These are phyloP conservation scores for Sutorius eximius DNA, from an alignment of 1,284 basidiomycete genomes.

Conservation along the genomic window DNA sequence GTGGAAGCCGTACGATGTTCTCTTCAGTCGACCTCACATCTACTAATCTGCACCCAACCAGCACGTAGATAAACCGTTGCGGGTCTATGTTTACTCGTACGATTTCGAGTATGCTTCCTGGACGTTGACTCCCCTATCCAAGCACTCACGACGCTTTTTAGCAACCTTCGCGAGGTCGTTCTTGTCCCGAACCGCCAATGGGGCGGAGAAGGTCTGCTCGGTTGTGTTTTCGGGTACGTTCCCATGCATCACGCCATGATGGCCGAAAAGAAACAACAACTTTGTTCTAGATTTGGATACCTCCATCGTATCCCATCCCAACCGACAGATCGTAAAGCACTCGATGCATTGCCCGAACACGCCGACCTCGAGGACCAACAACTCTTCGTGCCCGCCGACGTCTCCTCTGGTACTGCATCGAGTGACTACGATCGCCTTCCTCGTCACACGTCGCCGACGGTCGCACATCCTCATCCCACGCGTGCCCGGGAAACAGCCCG, in stretches of 20 bases:
- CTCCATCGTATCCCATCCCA: constrained; percentile 87
- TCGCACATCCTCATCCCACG: constrained; percentile 35
- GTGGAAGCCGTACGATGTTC: constrained; percentile 77
- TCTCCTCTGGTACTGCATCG: constrained; percentile 11
- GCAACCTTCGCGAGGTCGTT: constrained; percentile 88
- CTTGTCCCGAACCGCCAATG: constrained; percentile 92
- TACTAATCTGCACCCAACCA: constrained; percentile 35
- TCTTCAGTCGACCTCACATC: constrained; percentile 2
- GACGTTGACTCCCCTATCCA: neutral
- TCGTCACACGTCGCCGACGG: constrained; percentile 14
- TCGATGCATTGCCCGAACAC: constrained; percentile 50
- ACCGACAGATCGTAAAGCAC: constrained; percentile 51
- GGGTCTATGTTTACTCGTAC: constrained; percentile 95
- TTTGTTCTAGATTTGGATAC: constrained; percentile 63
- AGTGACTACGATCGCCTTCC: constrained; percentile 9
- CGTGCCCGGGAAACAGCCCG: constrained; percentile 25
- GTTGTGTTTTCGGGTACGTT: constrained; percentile 89
- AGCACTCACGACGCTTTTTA: constrained; percentile 35
- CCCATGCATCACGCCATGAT: constrained; percentile 7
- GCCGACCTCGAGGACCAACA: constrained; percentile 60
- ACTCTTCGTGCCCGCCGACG: constrained; percentile 73
- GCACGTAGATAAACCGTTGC: constrained; percentile 91
- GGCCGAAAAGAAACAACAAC: neutral
- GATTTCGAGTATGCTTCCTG: constrained; percentile 86
- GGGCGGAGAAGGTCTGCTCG: constrained; percentile 92